These are phyloP conservation scores for Scheffersomyces illinoinensis DNA, from an alignment of 1,139 yeast genomes.

Conservation along the genomic window DNA sequence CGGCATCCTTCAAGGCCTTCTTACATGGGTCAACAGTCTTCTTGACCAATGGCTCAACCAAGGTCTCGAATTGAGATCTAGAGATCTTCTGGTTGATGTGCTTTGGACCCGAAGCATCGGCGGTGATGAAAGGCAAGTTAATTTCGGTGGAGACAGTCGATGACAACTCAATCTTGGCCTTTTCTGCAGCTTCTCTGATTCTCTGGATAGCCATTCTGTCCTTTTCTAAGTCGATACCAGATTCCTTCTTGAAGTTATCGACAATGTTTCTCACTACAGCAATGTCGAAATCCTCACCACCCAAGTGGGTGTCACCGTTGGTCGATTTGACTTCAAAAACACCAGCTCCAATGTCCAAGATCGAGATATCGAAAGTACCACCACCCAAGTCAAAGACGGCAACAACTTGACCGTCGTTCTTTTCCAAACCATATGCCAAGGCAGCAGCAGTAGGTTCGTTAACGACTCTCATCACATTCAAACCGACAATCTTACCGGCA, in stretches of 20 bases:
- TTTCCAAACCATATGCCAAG: constrained; percentile 93
- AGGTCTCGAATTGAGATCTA: constrained; percentile 89
- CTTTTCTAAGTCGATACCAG: constrained; percentile 81
- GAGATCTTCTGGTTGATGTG: constrained; percentile 93
- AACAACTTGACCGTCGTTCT: constrained; percentile 71
- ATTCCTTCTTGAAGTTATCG: constrained; percentile 88
- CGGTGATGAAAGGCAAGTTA: constrained; percentile 96
- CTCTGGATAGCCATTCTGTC: constrained; percentile 99
- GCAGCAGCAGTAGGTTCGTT: constrained; percentile 99
- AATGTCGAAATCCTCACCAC: constrained; percentile 90
- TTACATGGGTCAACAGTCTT: constrained; percentile 95
- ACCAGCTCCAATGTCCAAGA: constrained; percentile 83
- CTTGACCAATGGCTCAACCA: constrained; percentile 90
- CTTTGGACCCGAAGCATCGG: constrained; percentile 96
- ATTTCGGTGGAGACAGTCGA: constrained; percentile 92
- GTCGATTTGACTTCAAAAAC: constrained; percentile 87
- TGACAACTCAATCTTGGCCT: constrained; percentile 98
- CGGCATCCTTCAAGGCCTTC: constrained; percentile 97
- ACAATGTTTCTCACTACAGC: constrained; percentile 86
- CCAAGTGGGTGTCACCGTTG: constrained; percentile 87
- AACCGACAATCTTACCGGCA: constrained; percentile 97
- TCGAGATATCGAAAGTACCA: constrained; percentile 86
- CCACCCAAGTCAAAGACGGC: constrained; percentile 90
- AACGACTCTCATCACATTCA: constrained; percentile 94
- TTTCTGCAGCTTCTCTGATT: constrained; percentile 99